Percentiles rank a stretch among this genome's conserved stretches.
These are phyloP conservation scores for Fusarium nelsonii DNA, from an alignment of 2,329 filamentous ascomycete species.

Conservation along the genomic window DNA sequence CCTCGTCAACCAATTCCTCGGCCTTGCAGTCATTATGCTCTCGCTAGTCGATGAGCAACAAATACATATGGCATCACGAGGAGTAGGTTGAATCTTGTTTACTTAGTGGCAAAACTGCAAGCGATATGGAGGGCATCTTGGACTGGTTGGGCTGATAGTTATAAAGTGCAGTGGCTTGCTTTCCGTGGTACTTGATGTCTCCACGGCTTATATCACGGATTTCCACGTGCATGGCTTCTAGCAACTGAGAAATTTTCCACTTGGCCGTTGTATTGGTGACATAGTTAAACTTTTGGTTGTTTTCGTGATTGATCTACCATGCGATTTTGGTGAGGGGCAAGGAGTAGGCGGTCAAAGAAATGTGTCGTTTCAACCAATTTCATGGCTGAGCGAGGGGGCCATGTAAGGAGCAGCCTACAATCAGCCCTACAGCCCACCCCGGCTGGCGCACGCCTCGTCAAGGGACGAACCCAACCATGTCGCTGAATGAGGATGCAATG, in stretches of 20 bases:
- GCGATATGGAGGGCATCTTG: constrained; percentile 48
- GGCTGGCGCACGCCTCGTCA: neutral
- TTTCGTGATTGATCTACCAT: constrained; percentile 9
- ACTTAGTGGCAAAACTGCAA: constrained; percentile 50
- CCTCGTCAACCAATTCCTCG: constrained; percentile 40
- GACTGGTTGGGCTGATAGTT: constrained; percentile 46
- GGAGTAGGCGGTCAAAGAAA: constrained; percentile 36
- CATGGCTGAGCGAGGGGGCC: neutral
- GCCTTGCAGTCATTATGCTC: constrained; percentile 32
- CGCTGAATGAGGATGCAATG: neutral
- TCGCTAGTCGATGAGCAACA: constrained; percentile 31
- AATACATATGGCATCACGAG: constrained; percentile 34
- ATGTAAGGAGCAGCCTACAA: constrained; percentile 3
- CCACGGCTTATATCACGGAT: constrained; percentile 39
- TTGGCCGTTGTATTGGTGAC: constrained; percentile 17
- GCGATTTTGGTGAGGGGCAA: constrained; percentile 29
- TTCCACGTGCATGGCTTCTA: constrained; percentile 35
- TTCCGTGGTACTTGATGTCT: constrained; percentile 46
- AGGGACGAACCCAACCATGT: neutral
- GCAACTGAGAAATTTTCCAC: constrained; percentile 45
- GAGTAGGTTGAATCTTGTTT: constrained; percentile 45
- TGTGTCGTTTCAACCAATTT: constrained; percentile 23
- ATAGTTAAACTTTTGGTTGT: constrained; percentile 13
- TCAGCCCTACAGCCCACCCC: constrained; percentile 45
- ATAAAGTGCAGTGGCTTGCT: constrained; percentile 45